phyloP scores from a whole-genome alignment of 2,329 filamentous ascomycete genomes.

The Hysterium pulicare region DNA sequence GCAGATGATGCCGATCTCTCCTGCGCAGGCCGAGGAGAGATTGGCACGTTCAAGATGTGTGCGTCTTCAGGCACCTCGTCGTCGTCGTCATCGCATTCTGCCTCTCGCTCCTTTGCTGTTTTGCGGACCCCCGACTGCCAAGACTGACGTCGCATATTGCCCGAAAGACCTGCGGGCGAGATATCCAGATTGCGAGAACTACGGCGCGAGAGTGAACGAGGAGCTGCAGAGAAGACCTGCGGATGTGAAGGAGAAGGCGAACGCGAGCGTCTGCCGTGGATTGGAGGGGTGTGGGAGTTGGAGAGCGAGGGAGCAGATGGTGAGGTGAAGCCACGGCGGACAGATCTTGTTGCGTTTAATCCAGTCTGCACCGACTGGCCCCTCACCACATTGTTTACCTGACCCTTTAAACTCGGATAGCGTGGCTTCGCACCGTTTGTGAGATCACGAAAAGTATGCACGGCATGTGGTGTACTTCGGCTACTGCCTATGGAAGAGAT shows the following conservation, averaged over 20 bases:
- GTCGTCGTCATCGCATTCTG: slow-evolving; percentile 70
- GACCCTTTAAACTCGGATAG: slow-evolving; percentile 41
- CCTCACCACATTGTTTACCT: slow-evolving; percentile 33
- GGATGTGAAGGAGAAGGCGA: slow-evolving; percentile 34
- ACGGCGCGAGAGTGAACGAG: slow-evolving; percentile 31
- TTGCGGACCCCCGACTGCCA: slow-evolving; percentile 69
- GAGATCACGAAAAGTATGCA: slow-evolving; percentile 36
- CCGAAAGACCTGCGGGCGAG: slow-evolving; percentile 20
- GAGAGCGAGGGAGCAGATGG: slow-evolving; percentile 33
- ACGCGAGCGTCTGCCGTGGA: slow-evolving; percentile 30
- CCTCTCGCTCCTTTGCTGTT: slow-evolving; percentile 66
- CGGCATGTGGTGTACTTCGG: slow-evolving; percentile 11
- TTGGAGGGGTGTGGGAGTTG: slow-evolving; percentile 26
- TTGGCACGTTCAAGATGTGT: slow-evolving; percentile 76
- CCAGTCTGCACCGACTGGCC: slow-evolving; percentile 27
- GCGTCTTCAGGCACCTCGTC: slow-evolving; percentile 77
- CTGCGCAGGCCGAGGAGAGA: slow-evolving; percentile 58
- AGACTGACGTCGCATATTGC: slow-evolving; percentile 46
- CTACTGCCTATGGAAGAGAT: slow-evolving; percentile 14
- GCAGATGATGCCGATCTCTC: slow-evolving; percentile 28
- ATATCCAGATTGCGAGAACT: slow-evolving; percentile 32
- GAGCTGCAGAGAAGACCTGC: slow-evolving; percentile 20
- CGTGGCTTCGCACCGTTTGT: slow-evolving; percentile 34
- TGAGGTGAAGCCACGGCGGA: slow-evolving; percentile 42
- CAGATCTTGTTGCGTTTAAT: slow-evolving; percentile 37